These are phyloP conservation scores for Pseudozyma sp. DNA, from an alignment of 1,284 basidiomycete genomes.

Conservation along the genomic window DNA sequence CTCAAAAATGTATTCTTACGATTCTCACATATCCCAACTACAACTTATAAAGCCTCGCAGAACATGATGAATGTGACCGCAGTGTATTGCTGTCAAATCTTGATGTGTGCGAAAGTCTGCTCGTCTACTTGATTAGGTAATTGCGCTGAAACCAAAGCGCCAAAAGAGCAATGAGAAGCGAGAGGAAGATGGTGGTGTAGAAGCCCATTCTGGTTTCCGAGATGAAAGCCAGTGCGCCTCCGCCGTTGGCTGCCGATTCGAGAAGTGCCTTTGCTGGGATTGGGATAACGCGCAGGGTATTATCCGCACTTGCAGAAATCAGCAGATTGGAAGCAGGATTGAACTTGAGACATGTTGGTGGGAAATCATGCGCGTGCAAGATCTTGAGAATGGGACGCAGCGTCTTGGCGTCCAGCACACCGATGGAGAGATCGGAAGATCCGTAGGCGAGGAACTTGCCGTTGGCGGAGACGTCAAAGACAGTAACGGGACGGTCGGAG, in stretches of 20 bases:
- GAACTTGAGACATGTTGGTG: conserved; percentile 88
- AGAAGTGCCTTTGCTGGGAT: conserved; percentile 66
- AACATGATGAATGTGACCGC: too few species aligned
- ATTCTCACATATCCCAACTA: neutral
- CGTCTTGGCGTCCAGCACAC: conserved; percentile 83
- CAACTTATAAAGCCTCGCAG: neutral
- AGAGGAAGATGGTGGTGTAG: conserved; percentile 48
- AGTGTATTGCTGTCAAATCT: neutral
- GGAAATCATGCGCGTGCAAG: conserved; percentile 93
- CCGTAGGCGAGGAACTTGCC: conserved; percentile 87
- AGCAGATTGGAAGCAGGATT: conserved; percentile 84
- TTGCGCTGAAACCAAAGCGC: conserved; percentile 37
- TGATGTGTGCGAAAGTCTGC: neutral
- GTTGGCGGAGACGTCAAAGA: conserved; percentile 71
- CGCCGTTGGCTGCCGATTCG: conserved; percentile 14
- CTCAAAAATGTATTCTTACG: conserved; percentile 18
- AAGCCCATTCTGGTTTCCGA: conserved; percentile 47
- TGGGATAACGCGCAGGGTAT: conserved; percentile 81
- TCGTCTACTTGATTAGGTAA: conserved; percentile 26
- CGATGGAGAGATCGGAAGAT: conserved; percentile 86
- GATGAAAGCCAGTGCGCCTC: conserved; percentile 39
- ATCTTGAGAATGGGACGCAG: conserved; percentile 85
- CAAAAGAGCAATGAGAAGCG: conserved; percentile 34
- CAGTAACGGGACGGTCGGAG: conserved; percentile 63
- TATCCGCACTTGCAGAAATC: conserved; percentile 92